A percentile compares a stretch with the other conserved stretches of the same genome.
phyloP scores from a whole-genome alignment of 2,329 filamentous ascomycete genomes.

The Talaromyces amestolkiae region DNA sequence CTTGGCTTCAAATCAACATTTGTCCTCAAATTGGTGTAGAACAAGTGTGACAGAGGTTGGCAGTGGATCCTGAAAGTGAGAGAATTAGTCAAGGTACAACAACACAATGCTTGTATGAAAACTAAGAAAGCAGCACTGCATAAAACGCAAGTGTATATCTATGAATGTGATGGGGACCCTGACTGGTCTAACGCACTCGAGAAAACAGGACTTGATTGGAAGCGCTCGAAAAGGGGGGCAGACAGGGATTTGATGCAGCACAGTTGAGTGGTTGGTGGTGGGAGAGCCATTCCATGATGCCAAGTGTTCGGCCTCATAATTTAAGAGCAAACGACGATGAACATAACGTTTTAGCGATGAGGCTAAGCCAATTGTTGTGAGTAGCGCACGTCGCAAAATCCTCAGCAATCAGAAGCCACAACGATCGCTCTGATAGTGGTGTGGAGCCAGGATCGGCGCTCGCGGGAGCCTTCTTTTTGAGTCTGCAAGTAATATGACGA shows the following conservation, averaged over 20 bases:
- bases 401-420: constrained; percentile 2
- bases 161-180: constrained; percentile 4
- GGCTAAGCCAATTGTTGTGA: constrained; percentile 4
- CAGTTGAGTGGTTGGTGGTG: not conserved
- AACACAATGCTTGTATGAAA: constrained; percentile 6
- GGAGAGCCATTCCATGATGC: not conserved
- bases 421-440: constrained; percentile 5
- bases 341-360: constrained; percentile 10
- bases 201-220: not conserved
- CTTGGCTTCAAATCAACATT: not conserved
- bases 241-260: constrained; percentile 8
- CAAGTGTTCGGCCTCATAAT: constrained; percentile 1
- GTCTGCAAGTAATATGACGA: constrained; percentile 13
- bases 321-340: constrained; percentile 8
- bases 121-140: not conserved
- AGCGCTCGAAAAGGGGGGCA: not conserved
- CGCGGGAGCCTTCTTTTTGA: constrained; percentile 17
- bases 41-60: constrained; percentile 1
- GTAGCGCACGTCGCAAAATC: not conserved
- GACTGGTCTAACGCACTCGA: constrained; percentile 11
- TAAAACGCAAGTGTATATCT: constrained; percentile 12
- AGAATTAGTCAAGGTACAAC: constrained; percentile 12
- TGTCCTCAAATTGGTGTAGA: not conserved
- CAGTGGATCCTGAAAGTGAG: constrained; percentile 7
- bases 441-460: constrained; percentile 12